Conservation (phyloP, 345 rosid genomes). For the Gossypium bickii region DNA sequence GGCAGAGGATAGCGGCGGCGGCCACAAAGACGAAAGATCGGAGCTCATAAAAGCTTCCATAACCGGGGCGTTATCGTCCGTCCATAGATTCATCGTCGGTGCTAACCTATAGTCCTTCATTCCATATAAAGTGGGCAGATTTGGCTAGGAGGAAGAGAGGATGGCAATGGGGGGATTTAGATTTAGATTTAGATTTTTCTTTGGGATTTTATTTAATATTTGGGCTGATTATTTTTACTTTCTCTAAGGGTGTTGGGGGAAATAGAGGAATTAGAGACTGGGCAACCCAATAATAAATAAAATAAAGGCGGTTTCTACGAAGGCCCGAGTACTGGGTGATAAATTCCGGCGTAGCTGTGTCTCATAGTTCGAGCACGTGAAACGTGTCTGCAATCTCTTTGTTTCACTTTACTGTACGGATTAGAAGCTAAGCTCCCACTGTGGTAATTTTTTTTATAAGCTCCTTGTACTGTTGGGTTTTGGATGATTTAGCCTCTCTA, state of each 20-base stretch:
- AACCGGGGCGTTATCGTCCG: constrained; percentile 77
- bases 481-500: no score
- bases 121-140: constrained; percentile 8
- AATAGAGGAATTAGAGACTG: no score
- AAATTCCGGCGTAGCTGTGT: no score
- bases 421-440: no score
- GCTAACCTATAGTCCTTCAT: constrained; percentile 52
- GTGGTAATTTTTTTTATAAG: no score
- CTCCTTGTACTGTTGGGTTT: no score
- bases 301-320: not conserved
- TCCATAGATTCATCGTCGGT: constrained; percentile 72
- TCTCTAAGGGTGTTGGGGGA: no score
- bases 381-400: no score
- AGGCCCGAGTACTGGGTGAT: no score
- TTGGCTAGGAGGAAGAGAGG: not conserved
- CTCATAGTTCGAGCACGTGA: no score
- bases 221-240: constrained; percentile 15
- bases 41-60: constrained; percentile 96
- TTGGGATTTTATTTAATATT: constrained; percentile 26
- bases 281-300: not conserved
- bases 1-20: constrained; percentile 40
- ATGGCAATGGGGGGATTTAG: not conserved
- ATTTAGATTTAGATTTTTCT: not conserved
- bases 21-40: constrained; percentile 73
- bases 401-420: no score